Conservation (phyloP, 2,329 filamentous ascomycete species). For the Fusarium lyarnte region DNA sequence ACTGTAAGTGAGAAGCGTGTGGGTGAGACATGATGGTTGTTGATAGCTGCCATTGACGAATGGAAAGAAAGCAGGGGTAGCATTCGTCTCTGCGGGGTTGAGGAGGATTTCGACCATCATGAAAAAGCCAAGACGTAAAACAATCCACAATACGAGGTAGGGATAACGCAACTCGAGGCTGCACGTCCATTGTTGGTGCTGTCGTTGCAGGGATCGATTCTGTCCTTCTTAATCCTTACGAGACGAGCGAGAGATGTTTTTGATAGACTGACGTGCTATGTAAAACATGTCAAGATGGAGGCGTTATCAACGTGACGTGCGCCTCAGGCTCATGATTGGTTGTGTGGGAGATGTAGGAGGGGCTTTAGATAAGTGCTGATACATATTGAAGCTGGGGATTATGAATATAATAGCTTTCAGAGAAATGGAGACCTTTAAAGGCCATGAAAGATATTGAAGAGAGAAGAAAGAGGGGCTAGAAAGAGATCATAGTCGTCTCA, state of each 20-base stretch:
- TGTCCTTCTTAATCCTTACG: constrained; percentile 17
- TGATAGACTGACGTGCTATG: constrained; percentile 3
- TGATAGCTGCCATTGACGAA: constrained; percentile 29
- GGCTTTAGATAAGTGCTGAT: constrained; percentile 19
- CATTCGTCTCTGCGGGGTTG: constrained; percentile 18
- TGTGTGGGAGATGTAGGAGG: background rate
- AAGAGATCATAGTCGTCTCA: background rate
- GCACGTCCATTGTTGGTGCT: background rate
- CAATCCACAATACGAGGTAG: background rate
- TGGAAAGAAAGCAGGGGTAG: constrained; percentile 1
- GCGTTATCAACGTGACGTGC: constrained; percentile 34
- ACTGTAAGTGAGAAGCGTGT: background rate
- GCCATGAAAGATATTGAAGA: background rate
- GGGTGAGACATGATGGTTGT: background rate
- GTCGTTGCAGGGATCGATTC: background rate
- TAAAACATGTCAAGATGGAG: constrained; percentile 8
- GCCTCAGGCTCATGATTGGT: constrained; percentile 25
- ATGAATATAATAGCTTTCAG: background rate
- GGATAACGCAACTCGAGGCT: background rate
- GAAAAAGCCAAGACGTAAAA: constrained; percentile 3
- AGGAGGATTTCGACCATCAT: background rate
- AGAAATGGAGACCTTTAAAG: background rate
- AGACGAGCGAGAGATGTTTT: background rate
- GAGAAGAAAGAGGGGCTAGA: background rate
- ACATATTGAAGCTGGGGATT: background rate